phyloP scores from a whole-genome alignment of 805 yeast species.

The Cyberlindnera meyerae region DNA sequence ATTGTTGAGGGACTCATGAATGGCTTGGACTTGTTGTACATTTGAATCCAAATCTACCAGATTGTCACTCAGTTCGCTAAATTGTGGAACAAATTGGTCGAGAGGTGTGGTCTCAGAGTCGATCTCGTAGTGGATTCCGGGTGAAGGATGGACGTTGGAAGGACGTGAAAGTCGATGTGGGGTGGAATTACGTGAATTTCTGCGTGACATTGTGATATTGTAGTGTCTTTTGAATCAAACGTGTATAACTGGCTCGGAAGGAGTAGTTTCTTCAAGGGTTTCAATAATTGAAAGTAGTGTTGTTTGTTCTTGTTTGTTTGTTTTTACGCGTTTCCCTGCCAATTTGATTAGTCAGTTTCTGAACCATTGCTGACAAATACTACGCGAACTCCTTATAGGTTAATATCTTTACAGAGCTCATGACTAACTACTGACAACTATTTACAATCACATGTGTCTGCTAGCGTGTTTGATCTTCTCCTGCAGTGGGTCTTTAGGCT shows the following conservation, averaged over 20 bases:
- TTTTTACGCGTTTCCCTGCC: neutral
- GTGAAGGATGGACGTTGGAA: slow-evolving; percentile 34
- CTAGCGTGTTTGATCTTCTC: slow-evolving; percentile 49
- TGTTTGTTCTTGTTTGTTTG: neutral
- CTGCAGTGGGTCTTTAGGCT: slow-evolving; percentile 33
- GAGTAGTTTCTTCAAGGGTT: too few relatives aligned
- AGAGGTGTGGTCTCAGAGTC: slow-evolving; percentile 37
- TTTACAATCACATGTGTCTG: slow-evolving; percentile 29
- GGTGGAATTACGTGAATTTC: slow-evolving; percentile 26
- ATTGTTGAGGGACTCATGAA: slow-evolving; percentile 56
- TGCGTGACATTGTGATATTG: slow-evolving; percentile 20
- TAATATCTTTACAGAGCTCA: too few relatives aligned
- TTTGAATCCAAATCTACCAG: slow-evolving; percentile 53
- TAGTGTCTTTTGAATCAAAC: too few relatives aligned
- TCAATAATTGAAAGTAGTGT: too few relatives aligned
- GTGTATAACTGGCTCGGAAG: too few relatives aligned
- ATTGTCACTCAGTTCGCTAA: slow-evolving; percentile 43
- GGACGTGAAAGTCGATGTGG: slow-evolving; percentile 38
- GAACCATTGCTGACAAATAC: too few relatives aligned
- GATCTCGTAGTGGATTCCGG: slow-evolving; percentile 41
- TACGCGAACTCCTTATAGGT: too few relatives aligned
- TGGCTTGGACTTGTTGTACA: slow-evolving; percentile 48
- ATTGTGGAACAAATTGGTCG: slow-evolving; percentile 37
- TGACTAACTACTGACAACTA: neutral
- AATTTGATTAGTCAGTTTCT: too few relatives aligned